A percentile compares a stretch with the other conserved stretches of the same genome.
Evolutionary conservation across 108 stramenopile genomes (phyloP).

Genomic region (Nannochloropsis gaditana): DNA sequence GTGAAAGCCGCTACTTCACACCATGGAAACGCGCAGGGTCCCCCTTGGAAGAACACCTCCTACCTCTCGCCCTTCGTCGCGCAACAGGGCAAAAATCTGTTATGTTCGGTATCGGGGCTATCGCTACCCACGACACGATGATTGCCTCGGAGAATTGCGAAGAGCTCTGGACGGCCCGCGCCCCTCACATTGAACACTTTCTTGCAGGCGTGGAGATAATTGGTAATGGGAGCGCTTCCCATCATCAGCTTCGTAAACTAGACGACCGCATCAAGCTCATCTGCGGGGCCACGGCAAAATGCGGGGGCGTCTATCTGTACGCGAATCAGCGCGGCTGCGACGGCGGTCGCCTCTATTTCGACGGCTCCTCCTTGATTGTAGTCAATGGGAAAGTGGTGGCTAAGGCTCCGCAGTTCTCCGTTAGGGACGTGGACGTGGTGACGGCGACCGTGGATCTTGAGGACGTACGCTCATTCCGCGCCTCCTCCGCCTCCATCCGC

Average conservation of each 20-base stretch:
- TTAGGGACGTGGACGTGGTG: conserved; percentile 74
- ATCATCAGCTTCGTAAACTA: conserved; percentile 76
- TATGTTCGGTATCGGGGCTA: conserved; percentile 64
- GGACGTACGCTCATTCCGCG: conserved; percentile 83
- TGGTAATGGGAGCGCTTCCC: conserved; percentile 89
- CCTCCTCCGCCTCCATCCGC: conserved; percentile 69
- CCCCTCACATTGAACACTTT: conserved; percentile 74
- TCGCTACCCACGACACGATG: conserved; percentile 64
- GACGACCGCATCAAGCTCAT: conserved; percentile 44
- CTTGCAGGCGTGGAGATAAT: conserved; percentile 89
- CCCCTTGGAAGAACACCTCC: conserved; percentile 45
- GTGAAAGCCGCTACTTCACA: conserved; percentile 89
- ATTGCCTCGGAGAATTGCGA: conserved; percentile 94
- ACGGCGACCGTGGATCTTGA: conserved; percentile 88
- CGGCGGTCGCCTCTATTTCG: conserved; percentile 82
- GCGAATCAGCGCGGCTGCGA: conserved; percentile 95
- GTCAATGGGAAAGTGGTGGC: conserved; percentile 84
- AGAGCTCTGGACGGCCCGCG: conserved; percentile 88
- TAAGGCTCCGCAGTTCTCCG: conserved; percentile 82
- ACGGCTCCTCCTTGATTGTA: conserved; percentile 89
- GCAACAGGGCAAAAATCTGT: conserved; percentile 58
- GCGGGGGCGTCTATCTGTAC: conserved; percentile 96
- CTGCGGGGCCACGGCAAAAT: conserved; percentile 59
- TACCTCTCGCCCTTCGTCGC: conserved; percentile 50
- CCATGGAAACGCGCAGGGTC: conserved; percentile 63